Evolutionary conservation across 2,329 filamentous ascomycete genomes (phyloP).

Genomic region (Sclerotinia sclerotiorum): DNA sequence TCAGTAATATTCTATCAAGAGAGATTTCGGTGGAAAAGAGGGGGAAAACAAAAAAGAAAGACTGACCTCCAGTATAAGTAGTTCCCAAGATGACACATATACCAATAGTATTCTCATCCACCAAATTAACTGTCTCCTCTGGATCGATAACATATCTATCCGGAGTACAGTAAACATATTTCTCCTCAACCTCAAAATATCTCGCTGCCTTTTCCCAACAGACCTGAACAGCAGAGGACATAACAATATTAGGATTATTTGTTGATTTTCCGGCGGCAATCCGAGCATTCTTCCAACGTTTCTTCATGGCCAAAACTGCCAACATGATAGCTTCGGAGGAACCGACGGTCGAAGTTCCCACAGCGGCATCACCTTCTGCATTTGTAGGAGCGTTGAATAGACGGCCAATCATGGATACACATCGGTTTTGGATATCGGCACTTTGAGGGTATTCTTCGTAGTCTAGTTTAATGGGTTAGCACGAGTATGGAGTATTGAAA

Average conservation of each 20-base stretch:
- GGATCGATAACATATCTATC: conserved; percentile 65
- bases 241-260: conserved; percentile 85
- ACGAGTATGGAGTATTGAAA: neutral
- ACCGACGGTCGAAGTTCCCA: conserved; percentile 87
- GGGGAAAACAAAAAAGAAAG: too few relatives aligned
- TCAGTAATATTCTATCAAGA: too few relatives aligned
- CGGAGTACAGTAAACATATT: conserved; percentile 65
- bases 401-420: conserved; percentile 84
- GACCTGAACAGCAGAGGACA: conserved; percentile 94
- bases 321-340: conserved; percentile 89
- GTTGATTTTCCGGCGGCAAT: conserved; percentile 77
- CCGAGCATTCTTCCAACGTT: conserved; percentile 85
- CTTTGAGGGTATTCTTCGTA: conserved; percentile 82
- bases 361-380: conserved; percentile 58
- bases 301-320: conserved; percentile 88
- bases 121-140: conserved; percentile 56
- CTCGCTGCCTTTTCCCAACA: conserved; percentile 93
- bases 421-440: conserved; percentile 87
- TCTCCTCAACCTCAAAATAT: conserved; percentile 93
- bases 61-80: conserved; percentile 76
- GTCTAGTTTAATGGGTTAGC: conserved; percentile 45
- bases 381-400: conserved; percentile 77
- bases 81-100: conserved; percentile 90
- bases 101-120: conserved; percentile 76
- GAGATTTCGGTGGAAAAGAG: neutral